Base-by-base conservation (phyloP, 805 yeast species). In the Candida silvatica region DNA sequence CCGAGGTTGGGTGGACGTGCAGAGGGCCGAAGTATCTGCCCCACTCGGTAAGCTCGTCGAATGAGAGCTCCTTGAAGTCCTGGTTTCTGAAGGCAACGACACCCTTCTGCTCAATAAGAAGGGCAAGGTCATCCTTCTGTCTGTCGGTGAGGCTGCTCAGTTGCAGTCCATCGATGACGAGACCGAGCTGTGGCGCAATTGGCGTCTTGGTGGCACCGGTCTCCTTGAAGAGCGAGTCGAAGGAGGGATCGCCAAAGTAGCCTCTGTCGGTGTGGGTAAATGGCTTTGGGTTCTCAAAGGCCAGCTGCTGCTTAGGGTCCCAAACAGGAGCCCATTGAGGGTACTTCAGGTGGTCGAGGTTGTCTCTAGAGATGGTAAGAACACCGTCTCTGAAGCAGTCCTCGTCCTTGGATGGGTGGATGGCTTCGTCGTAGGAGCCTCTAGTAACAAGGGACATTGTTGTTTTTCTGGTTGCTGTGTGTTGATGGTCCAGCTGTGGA, bases 1-100 rank as follows among this genome's bases (percentile, higher is more conserved):
- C 86, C 8, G 82, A 73, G 9, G 83, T 76, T 31, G 85, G 84
- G 51, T 81, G 88, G 40, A 78, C 67, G 54, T 81, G 87, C 40
- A 75, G 65, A 24, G 77, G 76, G 23, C 90, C 88, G 51, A 75
- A 81, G 51, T 80, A 71, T 31, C 56, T 58, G 32, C 81, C 84
- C 57, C 64, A 77, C 27, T 78, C 63, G 27, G 54, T 60, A 32
- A 59, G 54, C 43, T 64, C 67, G 20, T 58, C 61, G 3, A 75
- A 71, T 5, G 79, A 74, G 38, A 67, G 56, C 11, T 67, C 61
- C 31, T 74, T 71, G 42, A 81, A 68, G 52, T 81, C 85, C 56
- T 79, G 85, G 40, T 74, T 67, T 49, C 80, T 66, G 54, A 79
- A 75, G 4, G 74, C 70, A 24, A 74, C 77, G 28, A 81, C 82